A percentile compares a stretch with the other conserved stretches of the same genome.
phyloP scores from a whole-genome alignment of 805 yeast species.

The Barnettozyma californica region DNA sequence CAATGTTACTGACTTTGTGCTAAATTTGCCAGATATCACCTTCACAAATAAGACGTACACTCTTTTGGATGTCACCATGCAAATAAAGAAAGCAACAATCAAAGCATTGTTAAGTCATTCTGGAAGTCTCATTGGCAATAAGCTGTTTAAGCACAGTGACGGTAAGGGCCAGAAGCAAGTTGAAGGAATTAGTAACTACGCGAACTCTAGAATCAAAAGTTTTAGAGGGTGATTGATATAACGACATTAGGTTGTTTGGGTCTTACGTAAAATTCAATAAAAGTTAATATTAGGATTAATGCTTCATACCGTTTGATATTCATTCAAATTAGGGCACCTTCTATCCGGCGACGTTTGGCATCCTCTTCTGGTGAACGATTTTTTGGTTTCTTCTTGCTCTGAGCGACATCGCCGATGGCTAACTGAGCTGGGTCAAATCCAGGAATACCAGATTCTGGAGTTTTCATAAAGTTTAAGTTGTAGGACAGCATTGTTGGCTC shows the following conservation, averaged over 20 bases:
- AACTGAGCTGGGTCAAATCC: constrained; percentile 68
- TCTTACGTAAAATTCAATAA: neutral
- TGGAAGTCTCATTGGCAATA: constrained; percentile 77
- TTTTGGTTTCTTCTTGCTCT: constrained; percentile 38
- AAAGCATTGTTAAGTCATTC: constrained; percentile 57
- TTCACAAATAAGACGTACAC: constrained; percentile 68
- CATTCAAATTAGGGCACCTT: too few species aligned
- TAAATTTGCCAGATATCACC: constrained; percentile 57
- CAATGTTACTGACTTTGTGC: constrained; percentile 69
- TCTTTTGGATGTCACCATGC: constrained; percentile 55
- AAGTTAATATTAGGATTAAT: too few species aligned
- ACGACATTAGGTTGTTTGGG: neutral
- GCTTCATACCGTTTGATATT: too few species aligned
- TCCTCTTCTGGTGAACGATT: constrained; percentile 22
- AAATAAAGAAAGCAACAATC: constrained; percentile 57
- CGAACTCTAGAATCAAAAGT: constrained; percentile 19
- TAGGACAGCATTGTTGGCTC: constrained; percentile 43
- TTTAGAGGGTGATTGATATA: constrained; percentile 10
- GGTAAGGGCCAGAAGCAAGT: constrained; percentile 11
- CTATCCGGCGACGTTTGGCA: constrained; percentile 24
- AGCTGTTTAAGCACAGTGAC: constrained; percentile 41
- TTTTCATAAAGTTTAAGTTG: constrained; percentile 56
- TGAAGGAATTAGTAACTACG: constrained; percentile 21
- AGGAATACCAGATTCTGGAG: constrained; percentile 65
- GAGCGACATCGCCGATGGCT: constrained; percentile 46